These are phyloP conservation scores for Polytolypa hystricis DNA, from an alignment of 2,329 filamentous ascomycete genomes.

Conservation along the genomic window DNA sequence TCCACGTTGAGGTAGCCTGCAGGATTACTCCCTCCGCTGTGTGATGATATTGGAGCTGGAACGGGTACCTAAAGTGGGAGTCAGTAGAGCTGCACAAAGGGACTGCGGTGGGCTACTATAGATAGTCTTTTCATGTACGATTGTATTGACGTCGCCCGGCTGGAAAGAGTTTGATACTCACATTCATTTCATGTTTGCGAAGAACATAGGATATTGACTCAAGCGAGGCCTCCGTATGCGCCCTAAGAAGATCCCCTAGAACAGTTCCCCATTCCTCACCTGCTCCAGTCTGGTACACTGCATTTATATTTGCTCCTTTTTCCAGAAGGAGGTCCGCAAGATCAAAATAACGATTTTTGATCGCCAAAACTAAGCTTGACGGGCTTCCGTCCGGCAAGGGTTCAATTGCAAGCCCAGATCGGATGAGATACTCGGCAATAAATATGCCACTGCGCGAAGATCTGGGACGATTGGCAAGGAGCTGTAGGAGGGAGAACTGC, in stretches of 20 bases:
- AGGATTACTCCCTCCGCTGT: too few relatives aligned
- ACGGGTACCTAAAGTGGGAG: too few relatives aligned
- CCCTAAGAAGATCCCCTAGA: slow-evolving; percentile 2
- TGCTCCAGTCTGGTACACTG: not conserved
- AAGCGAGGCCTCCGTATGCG: slow-evolving; percentile 1
- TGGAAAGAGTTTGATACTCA: not conserved
- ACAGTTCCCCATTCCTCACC: slow-evolving; percentile 1
- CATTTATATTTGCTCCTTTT: slow-evolving; percentile 3
- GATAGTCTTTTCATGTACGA: not conserved
- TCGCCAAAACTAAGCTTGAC: not conserved
- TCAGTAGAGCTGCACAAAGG: too few relatives aligned
- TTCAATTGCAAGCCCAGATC: slow-evolving; percentile 2
- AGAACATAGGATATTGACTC: slow-evolving; percentile 1
- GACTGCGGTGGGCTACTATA: too few relatives aligned
- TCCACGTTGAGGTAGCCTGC: not conserved
- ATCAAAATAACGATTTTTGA: slow-evolving; percentile 3
- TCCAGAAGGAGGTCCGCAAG: not conserved
- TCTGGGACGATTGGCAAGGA: not conserved
- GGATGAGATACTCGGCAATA: slow-evolving; percentile 2
- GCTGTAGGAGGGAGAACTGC: not conserved
- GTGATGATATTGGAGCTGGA: too few relatives aligned
- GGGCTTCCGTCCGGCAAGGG: slow-evolving; percentile 1
- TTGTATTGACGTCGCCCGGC: not conserved
- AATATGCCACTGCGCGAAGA: slow-evolving; percentile 1
- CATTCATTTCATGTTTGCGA: not conserved